Percentiles rank a stretch among this genome's conserved stretches.
Conservation (phyloP, 2,329 filamentous ascomycete species). For the Taxawa tesnikishii region DNA sequence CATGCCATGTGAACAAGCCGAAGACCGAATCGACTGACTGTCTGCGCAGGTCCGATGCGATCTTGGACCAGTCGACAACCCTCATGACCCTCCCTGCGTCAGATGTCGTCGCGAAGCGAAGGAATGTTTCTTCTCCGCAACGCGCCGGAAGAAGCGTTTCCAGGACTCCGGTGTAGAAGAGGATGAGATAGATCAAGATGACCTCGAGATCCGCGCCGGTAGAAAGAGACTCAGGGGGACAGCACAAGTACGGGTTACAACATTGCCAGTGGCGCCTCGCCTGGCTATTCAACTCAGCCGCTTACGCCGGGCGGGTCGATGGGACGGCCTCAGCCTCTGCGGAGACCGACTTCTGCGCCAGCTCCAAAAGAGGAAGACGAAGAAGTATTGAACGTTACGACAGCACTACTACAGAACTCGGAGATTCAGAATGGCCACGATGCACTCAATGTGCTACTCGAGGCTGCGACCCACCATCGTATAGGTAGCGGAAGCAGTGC, state of each 20-base stretch:
- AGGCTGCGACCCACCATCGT: constrained; percentile 52
- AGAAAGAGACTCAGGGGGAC: constrained; percentile 49
- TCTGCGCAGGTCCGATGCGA: constrained; percentile 41
- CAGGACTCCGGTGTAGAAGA: constrained; percentile 34
- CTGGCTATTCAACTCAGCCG: constrained; percentile 30
- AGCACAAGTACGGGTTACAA: constrained; percentile 2
- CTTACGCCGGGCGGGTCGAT: constrained; percentile 54
- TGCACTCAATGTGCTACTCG: constrained; percentile 80
- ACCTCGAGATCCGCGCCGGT: constrained; percentile 62
- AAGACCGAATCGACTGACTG: background rate
- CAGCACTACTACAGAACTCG: constrained; percentile 44
- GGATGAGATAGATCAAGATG: constrained; percentile 32
- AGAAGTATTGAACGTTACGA: constrained; percentile 47
- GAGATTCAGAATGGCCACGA: constrained; percentile 88
- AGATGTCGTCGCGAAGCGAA: constrained; percentile 91
- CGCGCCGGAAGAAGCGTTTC: constrained; percentile 78
- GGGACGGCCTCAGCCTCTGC: constrained; percentile 54
- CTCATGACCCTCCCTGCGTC: constrained; percentile 84
- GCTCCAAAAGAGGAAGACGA: constrained; percentile 36
- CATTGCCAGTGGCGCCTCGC: background rate
- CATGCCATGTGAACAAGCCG: background rate
- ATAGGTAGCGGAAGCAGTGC: constrained; percentile 29
- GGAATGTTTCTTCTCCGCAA: constrained; percentile 93
- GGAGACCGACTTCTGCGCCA: constrained; percentile 35
- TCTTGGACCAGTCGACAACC: constrained; percentile 71